phyloP scores from a whole-genome alignment of 1,284 basidiomycete genomes.

The Leccinum ponderosum region DNA sequence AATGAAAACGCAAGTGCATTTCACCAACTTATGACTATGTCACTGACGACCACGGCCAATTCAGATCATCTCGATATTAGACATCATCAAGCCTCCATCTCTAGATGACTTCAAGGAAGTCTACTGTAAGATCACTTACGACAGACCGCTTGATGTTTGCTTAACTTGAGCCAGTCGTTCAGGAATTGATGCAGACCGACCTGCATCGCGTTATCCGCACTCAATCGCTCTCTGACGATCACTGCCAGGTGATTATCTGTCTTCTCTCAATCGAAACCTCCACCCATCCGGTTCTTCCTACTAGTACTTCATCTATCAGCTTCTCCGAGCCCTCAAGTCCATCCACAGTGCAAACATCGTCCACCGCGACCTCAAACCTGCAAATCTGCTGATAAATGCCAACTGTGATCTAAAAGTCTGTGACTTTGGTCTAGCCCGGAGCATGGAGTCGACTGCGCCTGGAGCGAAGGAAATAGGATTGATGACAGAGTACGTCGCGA shows the following conservation, averaged over 20 bases:
- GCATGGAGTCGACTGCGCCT: conserved; percentile 60
- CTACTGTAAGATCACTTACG: conserved; percentile 51
- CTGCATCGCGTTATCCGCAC: conserved; percentile 90
- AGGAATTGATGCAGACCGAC: conserved; percentile 91
- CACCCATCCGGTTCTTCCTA: conserved; percentile 8
- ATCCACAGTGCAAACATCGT: conserved; percentile 81
- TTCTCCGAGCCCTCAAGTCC: conserved; percentile 82
- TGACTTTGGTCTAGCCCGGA: conserved; percentile 82
- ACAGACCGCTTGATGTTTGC: background rate
- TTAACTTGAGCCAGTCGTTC: conserved; percentile 58
- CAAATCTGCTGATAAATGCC: conserved; percentile 78
- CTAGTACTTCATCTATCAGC: conserved; percentile 72
- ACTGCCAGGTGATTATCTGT: conserved; percentile 63
- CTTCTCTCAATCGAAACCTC: conserved; percentile 1
- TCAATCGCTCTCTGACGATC: conserved; percentile 87
- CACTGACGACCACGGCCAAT: background rate
- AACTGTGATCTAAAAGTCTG: conserved; percentile 88
- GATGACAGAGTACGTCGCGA: conserved; percentile 87
- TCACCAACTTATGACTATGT: background rate
- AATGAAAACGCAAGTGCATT: conserved; percentile 67
- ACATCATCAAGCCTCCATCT: conserved; percentile 79
- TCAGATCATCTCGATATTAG: conserved; percentile 84
- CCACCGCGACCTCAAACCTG: conserved; percentile 82
- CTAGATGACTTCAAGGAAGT: conserved; percentile 84
- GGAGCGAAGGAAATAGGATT: conserved; percentile 70